phyloP scores from a whole-genome alignment of 306 rosid species.

The Lathyrus aphaca region DNA sequence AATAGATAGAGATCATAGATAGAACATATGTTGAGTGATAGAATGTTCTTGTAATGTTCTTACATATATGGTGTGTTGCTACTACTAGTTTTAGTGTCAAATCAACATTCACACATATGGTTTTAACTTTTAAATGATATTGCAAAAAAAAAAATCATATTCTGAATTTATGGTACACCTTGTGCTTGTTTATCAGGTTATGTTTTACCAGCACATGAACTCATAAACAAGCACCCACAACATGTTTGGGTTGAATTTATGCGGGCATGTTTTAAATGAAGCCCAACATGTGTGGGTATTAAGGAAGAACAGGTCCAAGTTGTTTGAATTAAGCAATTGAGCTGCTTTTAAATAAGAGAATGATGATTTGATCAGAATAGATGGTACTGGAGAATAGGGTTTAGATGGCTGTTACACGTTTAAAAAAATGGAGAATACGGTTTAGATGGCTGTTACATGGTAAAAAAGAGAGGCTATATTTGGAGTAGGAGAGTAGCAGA shows the following conservation, averaged over 20 bases:
- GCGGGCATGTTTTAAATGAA: background rate
- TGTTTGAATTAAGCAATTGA: background rate
- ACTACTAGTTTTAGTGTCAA: background rate
- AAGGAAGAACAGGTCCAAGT: background rate
- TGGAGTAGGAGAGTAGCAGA: too few species aligned
- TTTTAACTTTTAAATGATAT: background rate
- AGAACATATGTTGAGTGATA: background rate
- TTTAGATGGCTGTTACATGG: too few species aligned
- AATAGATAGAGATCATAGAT: background rate
- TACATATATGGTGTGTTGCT: background rate
- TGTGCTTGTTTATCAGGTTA: too few species aligned
- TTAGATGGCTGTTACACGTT: too few species aligned
- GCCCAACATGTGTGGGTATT: background rate
- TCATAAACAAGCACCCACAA: too few species aligned
- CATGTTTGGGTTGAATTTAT: background rate
- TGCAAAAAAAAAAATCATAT: background rate
- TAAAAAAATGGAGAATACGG: too few species aligned
- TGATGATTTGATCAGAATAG: too few species aligned
- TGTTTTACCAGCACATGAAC: too few species aligned
- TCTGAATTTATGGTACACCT: background rate
- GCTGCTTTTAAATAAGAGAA: too few species aligned
- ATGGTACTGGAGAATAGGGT: too few species aligned
- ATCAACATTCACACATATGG: background rate
- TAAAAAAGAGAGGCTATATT: too few species aligned
- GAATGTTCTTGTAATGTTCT: background rate